Evolutionary conservation across 1,284 basidiomycete genomes (phyloP).

Genomic region (Phylloporus sp.): DNA sequence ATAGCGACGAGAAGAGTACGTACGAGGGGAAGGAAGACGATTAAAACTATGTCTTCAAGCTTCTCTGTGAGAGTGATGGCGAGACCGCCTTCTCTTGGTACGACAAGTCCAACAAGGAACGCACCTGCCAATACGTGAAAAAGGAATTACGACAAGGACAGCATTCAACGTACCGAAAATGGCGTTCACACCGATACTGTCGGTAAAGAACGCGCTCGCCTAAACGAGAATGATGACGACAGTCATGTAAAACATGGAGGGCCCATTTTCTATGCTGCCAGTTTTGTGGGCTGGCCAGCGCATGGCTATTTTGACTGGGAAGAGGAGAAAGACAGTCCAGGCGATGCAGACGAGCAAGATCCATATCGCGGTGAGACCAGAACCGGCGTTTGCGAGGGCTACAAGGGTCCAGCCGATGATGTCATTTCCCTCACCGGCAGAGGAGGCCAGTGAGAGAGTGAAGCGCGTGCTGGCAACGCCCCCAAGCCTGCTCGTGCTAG

Average conservation of each 20-base stretch:
- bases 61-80: slow-evolving; percentile 81
- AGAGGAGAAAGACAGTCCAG: slow-evolving; percentile 82
- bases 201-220: slow-evolving; percentile 90
- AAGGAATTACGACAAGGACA: slow-evolving; percentile 45
- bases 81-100: slow-evolving; percentile 89
- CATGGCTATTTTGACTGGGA: slow-evolving; percentile 71
- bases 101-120: slow-evolving; percentile 88
- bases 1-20: slow-evolving; percentile 3
- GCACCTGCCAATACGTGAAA: slow-evolving; percentile 58
- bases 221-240: slow-evolving; percentile 81
- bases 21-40: slow-evolving; percentile 88
- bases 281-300: slow-evolving; percentile 79
- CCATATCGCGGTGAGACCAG: slow-evolving; percentile 80
- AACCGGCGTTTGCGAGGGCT: slow-evolving; percentile 86
- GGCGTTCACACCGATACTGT: slow-evolving; percentile 91
- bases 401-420: slow-evolving; percentile 84
- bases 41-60: slow-evolving; percentile 83
- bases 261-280: slow-evolving; percentile 82
- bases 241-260: slow-evolving; percentile 82
- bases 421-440: slow-evolving; percentile 93
- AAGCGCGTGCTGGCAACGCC: neutral
- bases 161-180: slow-evolving; percentile 70
- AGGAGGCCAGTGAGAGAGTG: slow-evolving; percentile 36
- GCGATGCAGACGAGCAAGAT: slow-evolving; percentile 83
- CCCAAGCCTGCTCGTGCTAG: neutral